A percentile compares a stretch with the other conserved stretches of the same genome.
phyloP scores from a whole-genome alignment of 805 yeast genomes.

The Scheffersomyces spartinae region DNA sequence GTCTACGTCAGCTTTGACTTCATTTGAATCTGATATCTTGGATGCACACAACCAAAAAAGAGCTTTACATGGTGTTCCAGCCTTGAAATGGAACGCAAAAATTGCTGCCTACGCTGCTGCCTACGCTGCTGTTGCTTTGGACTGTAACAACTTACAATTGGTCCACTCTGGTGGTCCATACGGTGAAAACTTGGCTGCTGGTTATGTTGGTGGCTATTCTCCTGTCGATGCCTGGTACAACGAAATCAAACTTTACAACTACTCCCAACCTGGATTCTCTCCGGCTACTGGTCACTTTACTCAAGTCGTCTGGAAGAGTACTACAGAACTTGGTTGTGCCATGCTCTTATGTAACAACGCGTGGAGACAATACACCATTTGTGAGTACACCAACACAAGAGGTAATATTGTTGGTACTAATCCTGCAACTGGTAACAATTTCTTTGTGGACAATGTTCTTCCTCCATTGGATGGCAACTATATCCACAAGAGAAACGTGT shows the following conservation, averaged over 20 bases:
- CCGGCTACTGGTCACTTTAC: slow-evolving; percentile 70
- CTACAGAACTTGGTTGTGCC: slow-evolving; percentile 64
- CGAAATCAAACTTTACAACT: slow-evolving; percentile 49
- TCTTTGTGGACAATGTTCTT: slow-evolving; percentile 34
- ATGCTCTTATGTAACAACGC: slow-evolving; percentile 41
- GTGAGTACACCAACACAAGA: slow-evolving; percentile 59
- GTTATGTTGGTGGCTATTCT: slow-evolving; percentile 45
- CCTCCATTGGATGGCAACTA: too few relatives aligned
- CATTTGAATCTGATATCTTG: slow-evolving; percentile 36
- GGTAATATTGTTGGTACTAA: slow-evolving; percentile 54
- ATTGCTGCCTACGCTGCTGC: slow-evolving; percentile 44
- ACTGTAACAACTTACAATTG: slow-evolving; percentile 44
- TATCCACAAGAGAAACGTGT: too few relatives aligned
- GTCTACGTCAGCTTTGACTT: slow-evolving; percentile 7
- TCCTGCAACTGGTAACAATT: slow-evolving; percentile 18
- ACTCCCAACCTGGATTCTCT: slow-evolving; percentile 37
- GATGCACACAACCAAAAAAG: slow-evolving; percentile 52
- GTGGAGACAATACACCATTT: slow-evolving; percentile 51
- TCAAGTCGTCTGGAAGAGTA: slow-evolving; percentile 61
- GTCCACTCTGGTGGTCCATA: slow-evolving; percentile 54
- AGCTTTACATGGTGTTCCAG: slow-evolving; percentile 38
- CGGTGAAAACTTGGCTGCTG: slow-evolving; percentile 74
- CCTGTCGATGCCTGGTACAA: slow-evolving; percentile 71
- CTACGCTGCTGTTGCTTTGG: slow-evolving; percentile 40
- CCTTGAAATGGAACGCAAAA: slow-evolving; percentile 43